Evolutionary conservation across 192 early-diverging fungal species (phyloP), one percentile per base, ranked within the genome.

Genomic region (Nowakowskiella sp.): DNA sequence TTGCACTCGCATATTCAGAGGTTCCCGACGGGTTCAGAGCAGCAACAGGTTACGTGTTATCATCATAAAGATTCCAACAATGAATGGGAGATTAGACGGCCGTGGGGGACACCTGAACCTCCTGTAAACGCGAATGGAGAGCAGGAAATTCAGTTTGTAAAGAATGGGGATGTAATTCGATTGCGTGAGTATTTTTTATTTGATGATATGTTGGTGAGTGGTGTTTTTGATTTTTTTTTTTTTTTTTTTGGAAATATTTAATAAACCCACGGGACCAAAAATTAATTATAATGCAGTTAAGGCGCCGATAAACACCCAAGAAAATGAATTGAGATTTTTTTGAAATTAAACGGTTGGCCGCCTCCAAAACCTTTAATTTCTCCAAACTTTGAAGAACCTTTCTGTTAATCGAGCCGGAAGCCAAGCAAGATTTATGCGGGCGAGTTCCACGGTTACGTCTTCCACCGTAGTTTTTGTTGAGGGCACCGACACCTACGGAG

Each of bases 321-420:
- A 91, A 31, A 83, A 82, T 71, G 96, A 99, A 76, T 91, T 97
- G 30, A 84, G 82, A 52, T 84, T 83, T 19, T 97, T 96, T 60
- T 94, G 96, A 36, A 82, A 84, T 56, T 58, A 66, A 2, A 76
- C 72, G 1, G 54, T 83, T 19, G 74, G 78, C 9, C n/a, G n/a
- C n/a, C 77, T 97, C 89, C 47, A 97, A 72, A 44, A 99, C 86
- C 74, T 87, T 89, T 71, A 99, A 87, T 88, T 97, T 94, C 86
- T 97, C 96, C 54, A 99, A 80, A 51, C 88, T 85, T 80, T 99
- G 96, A 65, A 99, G 74, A 49, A 90, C 85, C 85, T 97, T 97
- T 71, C 96, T 86, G 62, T 83, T 80, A 47, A 94, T 77, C 67
- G 91, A 91, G 57, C 94, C 94, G 44, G 92, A 93, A 50, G 85